Base-by-base conservation (phyloP, 768 basidiomycete species). In the Collybiopsis confluens region DNA sequence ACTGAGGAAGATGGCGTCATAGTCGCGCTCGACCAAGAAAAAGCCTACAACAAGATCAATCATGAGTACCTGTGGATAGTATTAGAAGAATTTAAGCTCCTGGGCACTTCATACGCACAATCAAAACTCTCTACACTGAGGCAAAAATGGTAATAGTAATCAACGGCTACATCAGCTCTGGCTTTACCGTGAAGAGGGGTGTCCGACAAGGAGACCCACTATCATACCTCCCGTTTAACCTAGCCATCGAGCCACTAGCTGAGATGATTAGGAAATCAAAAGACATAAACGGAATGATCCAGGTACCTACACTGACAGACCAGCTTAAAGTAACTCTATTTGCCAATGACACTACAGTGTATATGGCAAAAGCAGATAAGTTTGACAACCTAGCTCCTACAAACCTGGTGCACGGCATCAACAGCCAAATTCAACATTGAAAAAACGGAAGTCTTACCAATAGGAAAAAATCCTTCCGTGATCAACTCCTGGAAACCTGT, bases 301-400 rank as follows among this genome's bases (percentile, higher is more conserved):
- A 57, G 45, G 61, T 65, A 9, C 50, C 51, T 1, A 64, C 57
- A 1, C 11, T 30, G 1, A 20, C 4, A 1, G 61, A 69, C 23
- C 35, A 57, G n/a, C 45, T 74, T 0, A 65, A 72, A 0, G 59
- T 61, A 2, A 65, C 60, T 0, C 66, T 77, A 0, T 78, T 75
- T 55, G 72, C 75, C 0, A 71, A 77, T 55, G 73, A 77, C 56
- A 75, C 73, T 7, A 68, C 68, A 1, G 65, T 67, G 0, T 73
- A 63, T 56, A 66, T 78, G 0, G 59, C 58, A 2, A 59, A 64
- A 37, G 9, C 54, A 0, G 73, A 77, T 45, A 44, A 59, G 5
- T 67, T 66, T 10, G 41, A 47, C 0, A 54, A 54, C 0, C 64
- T 79, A 0, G 0, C 63, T 77, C 1, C 71, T 78, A 0, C 24